Evolutionary conservation across 2,329 filamentous ascomycete genomes (phyloP).

Genomic region (Coleophoma crateriformis): DNA sequence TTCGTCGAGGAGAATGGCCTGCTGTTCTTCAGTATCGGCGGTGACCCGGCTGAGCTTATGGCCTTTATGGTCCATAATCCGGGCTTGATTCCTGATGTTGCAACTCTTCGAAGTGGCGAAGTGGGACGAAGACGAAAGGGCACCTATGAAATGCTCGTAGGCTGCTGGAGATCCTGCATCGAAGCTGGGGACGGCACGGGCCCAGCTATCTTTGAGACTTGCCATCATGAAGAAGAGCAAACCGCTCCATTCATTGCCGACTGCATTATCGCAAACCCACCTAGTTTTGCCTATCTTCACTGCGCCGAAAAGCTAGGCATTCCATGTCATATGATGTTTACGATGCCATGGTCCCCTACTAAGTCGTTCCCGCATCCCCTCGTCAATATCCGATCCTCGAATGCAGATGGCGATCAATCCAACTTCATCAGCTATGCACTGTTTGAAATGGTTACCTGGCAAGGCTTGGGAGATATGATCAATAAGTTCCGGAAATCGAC

Average conservation of each 20-base stretch:
- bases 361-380: constrained; percentile 32
- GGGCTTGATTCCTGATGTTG: constrained; percentile 73
- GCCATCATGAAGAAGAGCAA: too few relatives aligned
- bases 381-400: constrained; percentile 33
- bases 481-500: constrained; percentile 1
- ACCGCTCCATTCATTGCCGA: constrained; percentile 18
- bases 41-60: constrained; percentile 68
- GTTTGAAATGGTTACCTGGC: constrained; percentile 43
- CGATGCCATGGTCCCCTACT: constrained; percentile 1
- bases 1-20: constrained; percentile 45
- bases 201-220: too few relatives aligned
- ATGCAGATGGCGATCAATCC: constrained; percentile 14
- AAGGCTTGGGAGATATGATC: constrained; percentile 72
- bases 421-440: constrained; percentile 40
- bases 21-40: constrained; percentile 56
- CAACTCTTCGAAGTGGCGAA: constrained; percentile 68
- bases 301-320: constrained; percentile 54
- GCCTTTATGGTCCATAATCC: constrained; percentile 92
- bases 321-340: constrained; percentile 39
- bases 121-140: constrained; percentile 65
- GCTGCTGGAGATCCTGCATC: constrained; percentile 80
- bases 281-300: constrained; percentile 41
- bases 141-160: constrained; percentile 71
- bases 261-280: constrained; percentile 20
- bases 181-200: constrained; percentile 36